These are phyloP conservation scores for Rhodotorula paludigena DNA, from an alignment of 768 basidiomycete species.

Conservation along the genomic window DNA sequence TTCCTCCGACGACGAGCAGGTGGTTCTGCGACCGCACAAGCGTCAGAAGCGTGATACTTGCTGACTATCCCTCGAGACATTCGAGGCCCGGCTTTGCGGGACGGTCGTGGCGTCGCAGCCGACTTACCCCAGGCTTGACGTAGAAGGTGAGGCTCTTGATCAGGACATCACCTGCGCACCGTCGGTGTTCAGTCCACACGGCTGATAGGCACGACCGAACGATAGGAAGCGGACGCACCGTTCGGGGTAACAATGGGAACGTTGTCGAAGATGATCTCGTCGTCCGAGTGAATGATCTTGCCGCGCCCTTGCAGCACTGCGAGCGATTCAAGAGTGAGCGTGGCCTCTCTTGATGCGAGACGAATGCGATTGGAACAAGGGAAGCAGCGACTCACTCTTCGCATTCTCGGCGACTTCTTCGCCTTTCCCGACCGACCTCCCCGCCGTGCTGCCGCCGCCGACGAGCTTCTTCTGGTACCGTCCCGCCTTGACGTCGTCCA, in stretches of 20 bases:
- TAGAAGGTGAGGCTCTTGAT: constrained; percentile 78
- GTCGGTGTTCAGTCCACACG: no score
- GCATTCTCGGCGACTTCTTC: constrained; percentile 59
- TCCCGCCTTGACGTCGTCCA: constrained; percentile 75
- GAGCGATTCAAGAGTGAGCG: no score
- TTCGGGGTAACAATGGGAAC: constrained; percentile 96
- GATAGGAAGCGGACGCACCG: constrained; percentile 46
- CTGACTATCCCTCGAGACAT: no score
- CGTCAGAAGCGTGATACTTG: no score
- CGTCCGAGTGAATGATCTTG: constrained; percentile 68
- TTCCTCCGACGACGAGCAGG: constrained; percentile 86
- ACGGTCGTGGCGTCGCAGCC: background rate
- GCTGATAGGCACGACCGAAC: background rate
- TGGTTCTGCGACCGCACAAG: constrained; percentile 63
- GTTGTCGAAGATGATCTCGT: constrained; percentile 72
- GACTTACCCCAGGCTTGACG: constrained; percentile 73
- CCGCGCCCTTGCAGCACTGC: constrained; percentile 75
- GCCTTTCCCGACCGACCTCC: constrained; percentile 47
- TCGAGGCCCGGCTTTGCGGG: background rate
- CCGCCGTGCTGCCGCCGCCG: constrained; percentile 46
- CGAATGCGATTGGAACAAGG: no score
- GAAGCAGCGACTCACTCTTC: constrained; percentile 55
- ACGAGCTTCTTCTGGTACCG: constrained; percentile 85
- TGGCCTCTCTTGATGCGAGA: background rate
- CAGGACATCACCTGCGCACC: constrained; percentile 62